Conservation (phyloP, 148 eudicot species). For the Rhododendron kiyosumense region DNA sequence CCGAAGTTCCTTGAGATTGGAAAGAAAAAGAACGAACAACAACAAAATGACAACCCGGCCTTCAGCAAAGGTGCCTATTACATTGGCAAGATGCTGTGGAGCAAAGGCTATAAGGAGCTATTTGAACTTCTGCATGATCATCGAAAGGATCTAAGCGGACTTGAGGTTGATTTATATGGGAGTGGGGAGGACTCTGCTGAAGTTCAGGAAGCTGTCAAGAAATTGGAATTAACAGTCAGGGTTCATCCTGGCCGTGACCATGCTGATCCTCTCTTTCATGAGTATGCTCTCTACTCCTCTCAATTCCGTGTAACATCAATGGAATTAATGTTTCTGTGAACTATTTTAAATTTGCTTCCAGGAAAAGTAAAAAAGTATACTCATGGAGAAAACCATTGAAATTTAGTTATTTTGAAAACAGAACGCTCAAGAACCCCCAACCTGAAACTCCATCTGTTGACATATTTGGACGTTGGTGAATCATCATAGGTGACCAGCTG, state of each 20-base stretch:
- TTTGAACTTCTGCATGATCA: slow-evolving; percentile 65
- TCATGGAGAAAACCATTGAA: background rate
- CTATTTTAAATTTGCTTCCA: background rate
- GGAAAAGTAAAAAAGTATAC: background rate
- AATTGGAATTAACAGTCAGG: slow-evolving; percentile 50
- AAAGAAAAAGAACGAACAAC: slow-evolving; percentile 66
- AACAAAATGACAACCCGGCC: slow-evolving; percentile 31
- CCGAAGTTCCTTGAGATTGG: slow-evolving; percentile 92
- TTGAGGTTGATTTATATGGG: slow-evolving; percentile 82
- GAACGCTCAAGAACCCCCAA: background rate
- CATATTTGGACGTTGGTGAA: background rate
- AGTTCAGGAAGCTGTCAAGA: slow-evolving; percentile 59
- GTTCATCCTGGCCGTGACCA: slow-evolving; percentile 95
- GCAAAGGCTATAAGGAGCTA: slow-evolving; percentile 84
- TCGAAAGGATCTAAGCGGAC: slow-evolving; percentile 62
- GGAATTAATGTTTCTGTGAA: background rate
- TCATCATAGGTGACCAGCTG: background rate
- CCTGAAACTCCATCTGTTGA: background rate
- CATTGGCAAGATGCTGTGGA: slow-evolving; percentile 98
- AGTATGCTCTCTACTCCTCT: slow-evolving; percentile 44
- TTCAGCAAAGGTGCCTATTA: slow-evolving; percentile 83
- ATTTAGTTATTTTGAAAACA: background rate
- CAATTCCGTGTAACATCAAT: background rate
- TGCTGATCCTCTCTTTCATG: slow-evolving; percentile 84
- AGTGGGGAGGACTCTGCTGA: slow-evolving; percentile 84